Evolutionary conservation across 495 filamentous ascomycete species (phyloP).

Genomic region (Penicillium verhagenii): DNA sequence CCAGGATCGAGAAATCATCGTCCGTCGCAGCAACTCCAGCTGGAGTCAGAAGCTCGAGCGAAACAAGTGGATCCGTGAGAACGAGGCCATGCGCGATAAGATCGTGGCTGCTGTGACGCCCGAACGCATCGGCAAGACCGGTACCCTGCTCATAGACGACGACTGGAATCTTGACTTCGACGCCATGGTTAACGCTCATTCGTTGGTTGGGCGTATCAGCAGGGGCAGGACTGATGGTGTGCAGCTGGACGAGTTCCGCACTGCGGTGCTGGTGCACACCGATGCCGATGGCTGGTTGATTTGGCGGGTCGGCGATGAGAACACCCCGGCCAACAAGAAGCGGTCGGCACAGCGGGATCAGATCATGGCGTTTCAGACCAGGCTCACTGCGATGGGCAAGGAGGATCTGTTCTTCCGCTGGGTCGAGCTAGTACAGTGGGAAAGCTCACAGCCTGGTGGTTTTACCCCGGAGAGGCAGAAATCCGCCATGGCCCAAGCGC

Average conservation of each 20-base stretch:
- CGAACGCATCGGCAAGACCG: conserved; percentile 66
- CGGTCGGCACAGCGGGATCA: conserved; percentile 50
- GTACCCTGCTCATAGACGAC: conserved; percentile 72
- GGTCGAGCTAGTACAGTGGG: conserved; percentile 83
- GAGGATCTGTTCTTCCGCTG: conserved; percentile 82
- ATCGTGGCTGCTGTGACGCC: conserved; percentile 64
- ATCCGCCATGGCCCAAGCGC: conserved; percentile 61
- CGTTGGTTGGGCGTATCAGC: conserved; percentile 49
- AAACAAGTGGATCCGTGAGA: conserved; percentile 43
- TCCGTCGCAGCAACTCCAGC: conserved; percentile 58
- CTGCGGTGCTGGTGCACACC: conserved; percentile 62
- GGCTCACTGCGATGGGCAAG: conserved; percentile 68
- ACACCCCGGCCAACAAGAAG: conserved; percentile 50
- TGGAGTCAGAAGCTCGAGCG: conserved; percentile 38
- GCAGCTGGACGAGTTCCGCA: conserved; percentile 54
- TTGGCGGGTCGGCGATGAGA: conserved; percentile 54
- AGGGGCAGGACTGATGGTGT: conserved; percentile 52
- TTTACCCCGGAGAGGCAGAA: conserved; percentile 69
- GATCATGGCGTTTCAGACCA: conserved; percentile 69
- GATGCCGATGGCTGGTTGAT: conserved; percentile 65
- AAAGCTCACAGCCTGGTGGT: conserved; percentile 69
- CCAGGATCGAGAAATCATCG: conserved; percentile 67
- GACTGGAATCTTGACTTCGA: conserved; percentile 81
- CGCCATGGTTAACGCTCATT: conserved; percentile 67
- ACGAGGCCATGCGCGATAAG: conserved; percentile 48